These are phyloP conservation scores for Thielaviopsis populi DNA, from an alignment of 2,329 filamentous ascomycete species.

Conservation along the genomic window DNA sequence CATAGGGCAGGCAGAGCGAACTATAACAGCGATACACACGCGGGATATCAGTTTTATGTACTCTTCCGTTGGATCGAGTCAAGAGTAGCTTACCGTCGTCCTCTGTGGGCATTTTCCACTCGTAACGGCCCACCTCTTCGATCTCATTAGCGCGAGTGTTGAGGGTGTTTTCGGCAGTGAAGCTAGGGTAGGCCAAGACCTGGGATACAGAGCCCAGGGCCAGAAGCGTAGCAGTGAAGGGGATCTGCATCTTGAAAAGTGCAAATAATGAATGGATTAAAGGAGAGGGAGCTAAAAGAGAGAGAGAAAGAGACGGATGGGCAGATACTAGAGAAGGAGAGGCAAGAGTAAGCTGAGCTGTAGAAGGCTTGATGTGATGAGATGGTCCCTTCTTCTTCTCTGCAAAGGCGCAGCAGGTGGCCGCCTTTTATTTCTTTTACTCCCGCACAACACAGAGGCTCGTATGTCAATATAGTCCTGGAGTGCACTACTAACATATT, in stretches of 20 bases:
- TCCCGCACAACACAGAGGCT: neutral
- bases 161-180: neutral
- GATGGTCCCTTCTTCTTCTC: neutral
- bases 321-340: no score
- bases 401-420: neutral
- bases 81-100: conserved; percentile 10
- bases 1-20: conserved; percentile 20
- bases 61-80: neutral
- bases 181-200: conserved; percentile 10
- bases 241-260: conserved; percentile 7
- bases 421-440: neutral
- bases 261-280: neutral
- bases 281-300: neutral
- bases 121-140: neutral
- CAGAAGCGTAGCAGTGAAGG: conserved; percentile 3
- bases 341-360: no score
- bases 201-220: conserved; percentile 11
- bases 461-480: no score
- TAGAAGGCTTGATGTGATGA: neutral
- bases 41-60: neutral
- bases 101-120: conserved; percentile 15
- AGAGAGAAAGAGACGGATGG: neutral
- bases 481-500: no score
- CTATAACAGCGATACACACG: neutral
- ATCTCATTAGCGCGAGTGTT: neutral